These are phyloP conservation scores for Eucommia ulmoides DNA, from an alignment of 257 asterid species.

Conservation along the genomic window DNA sequence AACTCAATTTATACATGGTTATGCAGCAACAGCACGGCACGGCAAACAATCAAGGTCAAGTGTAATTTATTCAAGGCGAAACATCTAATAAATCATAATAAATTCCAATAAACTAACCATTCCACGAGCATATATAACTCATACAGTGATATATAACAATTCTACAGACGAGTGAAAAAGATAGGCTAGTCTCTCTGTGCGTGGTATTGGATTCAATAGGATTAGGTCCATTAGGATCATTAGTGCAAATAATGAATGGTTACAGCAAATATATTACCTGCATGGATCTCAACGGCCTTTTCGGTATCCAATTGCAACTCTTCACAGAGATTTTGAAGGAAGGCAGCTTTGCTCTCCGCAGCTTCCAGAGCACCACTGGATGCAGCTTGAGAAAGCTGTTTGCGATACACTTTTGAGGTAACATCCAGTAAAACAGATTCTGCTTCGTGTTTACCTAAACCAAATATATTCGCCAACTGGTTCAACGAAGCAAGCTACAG, in stretches of 20 bases:
- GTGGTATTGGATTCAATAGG: too few relatives aligned
- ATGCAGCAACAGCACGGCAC: too few relatives aligned
- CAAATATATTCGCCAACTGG: constrained; percentile 86
- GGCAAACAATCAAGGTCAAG: too few relatives aligned
- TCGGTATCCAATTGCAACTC: constrained; percentile 84
- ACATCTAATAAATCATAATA: too few relatives aligned
- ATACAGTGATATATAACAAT: too few relatives aligned
- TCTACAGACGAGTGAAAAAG: too few relatives aligned
- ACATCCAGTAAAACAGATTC: constrained; percentile 69
- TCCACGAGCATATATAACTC: too few relatives aligned
- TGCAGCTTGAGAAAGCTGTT: constrained; percentile 85
- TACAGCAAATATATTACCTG: constrained; percentile 39
- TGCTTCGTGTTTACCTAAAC: constrained; percentile 82
- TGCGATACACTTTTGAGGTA: constrained; percentile 71
- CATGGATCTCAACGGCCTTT: constrained; percentile 83
- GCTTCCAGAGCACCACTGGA: constrained; percentile 65
- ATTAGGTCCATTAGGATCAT: too few relatives aligned
- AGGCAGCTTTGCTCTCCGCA: constrained; percentile 87
- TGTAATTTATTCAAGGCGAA: too few relatives aligned
- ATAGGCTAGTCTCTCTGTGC: too few relatives aligned
- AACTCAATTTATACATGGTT: too few relatives aligned
- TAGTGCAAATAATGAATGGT: neutral
- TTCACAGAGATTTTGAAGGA: constrained; percentile 89
- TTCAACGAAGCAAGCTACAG: constrained; percentile 68
- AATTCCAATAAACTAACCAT: too few relatives aligned